Conservation (phyloP, 768 basidiomycete species). For the Dacryopinax spathularia region DNA sequence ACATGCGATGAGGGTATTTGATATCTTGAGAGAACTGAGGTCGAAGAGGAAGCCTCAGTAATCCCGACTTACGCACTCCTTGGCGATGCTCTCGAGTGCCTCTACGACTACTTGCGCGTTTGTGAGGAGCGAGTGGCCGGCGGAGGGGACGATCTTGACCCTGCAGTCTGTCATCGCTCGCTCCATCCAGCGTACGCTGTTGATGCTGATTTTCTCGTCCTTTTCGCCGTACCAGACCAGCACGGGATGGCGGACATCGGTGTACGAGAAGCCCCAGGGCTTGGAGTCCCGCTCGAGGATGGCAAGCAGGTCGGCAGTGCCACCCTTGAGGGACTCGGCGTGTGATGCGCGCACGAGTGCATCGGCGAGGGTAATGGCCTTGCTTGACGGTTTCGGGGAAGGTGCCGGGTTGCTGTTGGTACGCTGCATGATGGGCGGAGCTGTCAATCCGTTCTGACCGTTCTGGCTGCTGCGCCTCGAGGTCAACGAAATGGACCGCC, state of each 20-base stretch:
- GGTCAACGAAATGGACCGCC: slow-evolving; percentile 55
- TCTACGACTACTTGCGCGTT: slow-evolving; percentile 75
- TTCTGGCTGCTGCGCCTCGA: slow-evolving; percentile 5
- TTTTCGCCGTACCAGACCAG: slow-evolving; percentile 86
- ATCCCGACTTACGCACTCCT: slow-evolving; percentile 9
- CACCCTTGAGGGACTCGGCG: slow-evolving; percentile 83
- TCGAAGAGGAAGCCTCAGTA: neutral
- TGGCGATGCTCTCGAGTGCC: slow-evolving; percentile 43
- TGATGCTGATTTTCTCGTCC: slow-evolving; percentile 87
- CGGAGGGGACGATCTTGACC: slow-evolving; percentile 71
- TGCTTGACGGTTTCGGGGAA: slow-evolving; percentile 22
- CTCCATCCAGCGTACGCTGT: slow-evolving; percentile 87
- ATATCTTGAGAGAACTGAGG: too few relatives aligned
- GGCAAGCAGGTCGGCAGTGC: slow-evolving; percentile 77
- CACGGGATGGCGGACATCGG: slow-evolving; percentile 58
- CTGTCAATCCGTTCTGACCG: neutral
- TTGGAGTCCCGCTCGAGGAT: slow-evolving; percentile 82
- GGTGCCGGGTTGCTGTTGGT: slow-evolving; percentile 13
- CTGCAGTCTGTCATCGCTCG: slow-evolving; percentile 64
- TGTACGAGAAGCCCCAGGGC: slow-evolving; percentile 83
- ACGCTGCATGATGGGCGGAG: neutral
- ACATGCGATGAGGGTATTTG: slow-evolving; percentile 1
- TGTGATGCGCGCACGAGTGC: slow-evolving; percentile 89
- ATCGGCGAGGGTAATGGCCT: slow-evolving; percentile 47
- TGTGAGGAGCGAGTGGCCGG: slow-evolving; percentile 90